Conservation (phyloP, 225 moss, liverwort and hornwort species). For the Bryoerythrophyllum caledonicum region DNA sequence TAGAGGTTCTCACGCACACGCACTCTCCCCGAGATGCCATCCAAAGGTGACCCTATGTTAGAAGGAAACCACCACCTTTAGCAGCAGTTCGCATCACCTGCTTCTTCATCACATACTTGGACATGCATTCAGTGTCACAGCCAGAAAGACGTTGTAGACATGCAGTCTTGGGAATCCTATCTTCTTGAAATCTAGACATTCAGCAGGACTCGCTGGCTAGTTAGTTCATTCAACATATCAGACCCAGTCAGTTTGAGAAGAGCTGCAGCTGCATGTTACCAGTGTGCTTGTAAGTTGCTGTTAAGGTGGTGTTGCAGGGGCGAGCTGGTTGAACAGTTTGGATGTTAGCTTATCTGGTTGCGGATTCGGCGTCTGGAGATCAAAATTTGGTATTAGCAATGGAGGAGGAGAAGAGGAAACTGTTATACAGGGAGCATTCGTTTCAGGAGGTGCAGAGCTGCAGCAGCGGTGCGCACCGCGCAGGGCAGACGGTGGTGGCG, state of each 20-base stretch:
- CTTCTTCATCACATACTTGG: neutral
- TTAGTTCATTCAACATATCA: neutral
- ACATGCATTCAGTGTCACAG: too few relatives aligned
- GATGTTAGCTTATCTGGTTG: neutral
- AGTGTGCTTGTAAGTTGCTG: too few relatives aligned
- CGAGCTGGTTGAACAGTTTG: neutral
- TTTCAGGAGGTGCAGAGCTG: slow-evolving; percentile 42
- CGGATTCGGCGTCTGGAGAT: neutral
- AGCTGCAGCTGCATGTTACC: neutral
- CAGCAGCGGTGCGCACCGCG: slow-evolving; percentile 48
- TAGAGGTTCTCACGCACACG: neutral
- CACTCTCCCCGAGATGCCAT: too few relatives aligned
- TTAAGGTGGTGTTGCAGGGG: neutral
- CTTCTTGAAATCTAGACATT: too few relatives aligned
- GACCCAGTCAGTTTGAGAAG: neutral
- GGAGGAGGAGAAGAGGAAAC: neutral
- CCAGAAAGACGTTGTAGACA: neutral
- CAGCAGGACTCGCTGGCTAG: too few relatives aligned
- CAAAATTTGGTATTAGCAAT: neutral
- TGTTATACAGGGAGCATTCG: neutral
- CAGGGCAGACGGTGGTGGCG: slow-evolving; percentile 58
- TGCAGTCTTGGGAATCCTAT: neutral
- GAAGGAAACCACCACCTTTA: too few relatives aligned
- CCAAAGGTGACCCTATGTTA: too few relatives aligned
- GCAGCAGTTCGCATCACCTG: too few relatives aligned